These are phyloP conservation scores for Diatrype stigma DNA, from an alignment of 2,329 filamentous ascomycete genomes.

Conservation along the genomic window DNA sequence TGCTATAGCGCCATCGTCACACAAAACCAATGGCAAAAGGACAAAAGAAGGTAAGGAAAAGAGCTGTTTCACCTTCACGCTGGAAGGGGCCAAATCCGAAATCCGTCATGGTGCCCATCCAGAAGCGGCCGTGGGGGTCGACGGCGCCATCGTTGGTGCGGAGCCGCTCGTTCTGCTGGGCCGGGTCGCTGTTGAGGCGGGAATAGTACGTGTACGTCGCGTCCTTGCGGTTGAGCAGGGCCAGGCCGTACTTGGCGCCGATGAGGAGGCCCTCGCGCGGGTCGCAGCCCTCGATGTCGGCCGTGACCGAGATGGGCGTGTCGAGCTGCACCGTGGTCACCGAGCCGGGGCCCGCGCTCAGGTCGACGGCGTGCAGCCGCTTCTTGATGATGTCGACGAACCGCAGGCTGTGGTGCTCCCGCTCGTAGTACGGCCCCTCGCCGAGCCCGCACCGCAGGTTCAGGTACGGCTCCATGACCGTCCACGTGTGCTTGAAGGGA, in stretches of 20 bases:
- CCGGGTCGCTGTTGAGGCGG: constrained; percentile 20
- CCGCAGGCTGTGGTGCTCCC: constrained; percentile 59
- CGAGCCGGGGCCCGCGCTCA: constrained; percentile 60
- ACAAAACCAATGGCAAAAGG: neutral
- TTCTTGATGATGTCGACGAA: constrained; percentile 82
- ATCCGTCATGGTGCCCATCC: constrained; percentile 85
- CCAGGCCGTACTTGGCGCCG: constrained; percentile 77
- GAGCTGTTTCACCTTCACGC: constrained; percentile 44
- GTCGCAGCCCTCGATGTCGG: constrained; percentile 68
- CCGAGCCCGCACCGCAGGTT: constrained; percentile 62
- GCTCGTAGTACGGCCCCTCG: constrained; percentile 73
- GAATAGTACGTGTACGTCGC: constrained; percentile 44
- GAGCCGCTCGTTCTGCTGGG: constrained; percentile 51
- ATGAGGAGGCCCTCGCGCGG: constrained; percentile 64
- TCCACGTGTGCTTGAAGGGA: constrained; percentile 42
- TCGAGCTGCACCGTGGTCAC: constrained; percentile 53
- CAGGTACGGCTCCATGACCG: constrained; percentile 52
- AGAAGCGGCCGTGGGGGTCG: constrained; percentile 77
- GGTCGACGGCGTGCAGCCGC: constrained; percentile 66
- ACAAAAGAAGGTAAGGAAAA: neutral
- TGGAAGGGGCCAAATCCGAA: constrained; percentile 53
- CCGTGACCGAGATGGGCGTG: constrained; percentile 62
- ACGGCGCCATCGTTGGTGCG: constrained; percentile 78
- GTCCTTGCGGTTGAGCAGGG: constrained; percentile 64
- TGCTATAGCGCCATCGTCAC: neutral